Evolutionary conservation across 169 alveolate species (phyloP), one percentile per base, ranked within the genome.

Genomic region (Plasmodium sp.): DNA sequence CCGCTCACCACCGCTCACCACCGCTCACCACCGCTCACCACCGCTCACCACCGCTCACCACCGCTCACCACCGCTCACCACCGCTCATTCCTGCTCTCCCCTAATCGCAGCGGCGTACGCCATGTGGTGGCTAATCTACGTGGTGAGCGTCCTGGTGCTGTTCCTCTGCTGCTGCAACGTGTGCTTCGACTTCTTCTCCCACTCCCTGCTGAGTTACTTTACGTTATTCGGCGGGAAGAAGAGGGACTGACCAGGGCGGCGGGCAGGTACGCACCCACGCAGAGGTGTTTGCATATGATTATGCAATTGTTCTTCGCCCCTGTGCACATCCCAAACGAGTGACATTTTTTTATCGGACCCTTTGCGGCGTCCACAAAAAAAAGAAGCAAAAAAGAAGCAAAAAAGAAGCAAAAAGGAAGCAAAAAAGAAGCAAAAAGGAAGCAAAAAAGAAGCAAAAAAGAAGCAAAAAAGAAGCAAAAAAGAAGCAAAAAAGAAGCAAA

Each of bases 91-190:
- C 36, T 51, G 27, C 27, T 39, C 79, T 71, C 71, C 73, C 72
- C 56, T 14, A 33, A 31, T 54, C 54, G 39, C 48, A 90, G 91
- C 75, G 43, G n/a, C 94, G 14, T 90, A 90, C 33, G 90, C 94
- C 72, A 90, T 90, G 81, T 90, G 94, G 94, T 90, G 94, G 94
- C 81, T 90, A 43, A 67, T 90, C 22, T 90, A 90, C 36, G 72
- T 90, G 51, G 80, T 90, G 14, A 90, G 94, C 43, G 86, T 90
- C 10, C 41, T 90, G 81, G 91, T 90, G n/a, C 45, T 90, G 45
- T 90, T 90, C 94, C 58, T 90, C 16, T 90, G 91, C 58, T 90
- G 94, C 51, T 90, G 94, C 56, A 90, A 90, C 67, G 56, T 90
- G 79, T 90, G 94, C 56, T 90, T 90, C 34, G 83, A 81, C 56